A percentile compares a stretch with the other conserved stretches of the same genome.
Conservation (phyloP, 1,284 basidiomycete genomes). For the Marasmius tenuissimus region DNA sequence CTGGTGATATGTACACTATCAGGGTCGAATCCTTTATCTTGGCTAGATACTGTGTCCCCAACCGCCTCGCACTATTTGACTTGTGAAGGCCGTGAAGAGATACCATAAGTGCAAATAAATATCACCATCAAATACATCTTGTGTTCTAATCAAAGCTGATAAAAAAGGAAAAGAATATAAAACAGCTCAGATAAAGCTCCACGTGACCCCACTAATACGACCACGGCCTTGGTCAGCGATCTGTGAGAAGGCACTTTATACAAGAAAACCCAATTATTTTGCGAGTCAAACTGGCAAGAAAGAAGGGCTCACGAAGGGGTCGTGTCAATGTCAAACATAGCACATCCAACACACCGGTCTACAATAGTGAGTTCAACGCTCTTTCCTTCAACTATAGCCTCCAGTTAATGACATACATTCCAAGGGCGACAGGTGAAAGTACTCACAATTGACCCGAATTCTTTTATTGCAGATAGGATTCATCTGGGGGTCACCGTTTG, state of each 20-base stretch:
- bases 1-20: too few relatives aligned
- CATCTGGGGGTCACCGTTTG: slow-evolving; percentile 56
- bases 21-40: too few relatives aligned
- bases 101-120: slow-evolving; percentile 3
- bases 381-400: slow-evolving; percentile 47
- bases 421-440: too few relatives aligned
- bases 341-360: slow-evolving; percentile 65
- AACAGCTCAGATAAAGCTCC: slow-evolving; percentile 42
- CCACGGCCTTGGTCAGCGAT: slow-evolving; percentile 42
- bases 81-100: too few relatives aligned
- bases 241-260: slow-evolving; percentile 7
- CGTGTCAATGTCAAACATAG: slow-evolving; percentile 52
- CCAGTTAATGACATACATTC: slow-evolving; percentile 1
- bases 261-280: background rate
- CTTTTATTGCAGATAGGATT: slow-evolving; percentile 61
- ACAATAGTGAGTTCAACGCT: slow-evolving; percentile 47
- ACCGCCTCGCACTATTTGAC: too few relatives aligned
- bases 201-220: slow-evolving; percentile 48
- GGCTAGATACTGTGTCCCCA: too few relatives aligned
- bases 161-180: background rate
- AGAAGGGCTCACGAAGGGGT: slow-evolving; percentile 54
- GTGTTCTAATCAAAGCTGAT: slow-evolving; percentile 9
- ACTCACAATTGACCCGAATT: slow-evolving; percentile 48
- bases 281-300: slow-evolving; percentile 22
- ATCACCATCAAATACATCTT: slow-evolving; percentile 21